These are phyloP conservation scores for Avena eriantha DNA, from an alignment of 176 grass and related monocot species.

Conservation along the genomic window DNA sequence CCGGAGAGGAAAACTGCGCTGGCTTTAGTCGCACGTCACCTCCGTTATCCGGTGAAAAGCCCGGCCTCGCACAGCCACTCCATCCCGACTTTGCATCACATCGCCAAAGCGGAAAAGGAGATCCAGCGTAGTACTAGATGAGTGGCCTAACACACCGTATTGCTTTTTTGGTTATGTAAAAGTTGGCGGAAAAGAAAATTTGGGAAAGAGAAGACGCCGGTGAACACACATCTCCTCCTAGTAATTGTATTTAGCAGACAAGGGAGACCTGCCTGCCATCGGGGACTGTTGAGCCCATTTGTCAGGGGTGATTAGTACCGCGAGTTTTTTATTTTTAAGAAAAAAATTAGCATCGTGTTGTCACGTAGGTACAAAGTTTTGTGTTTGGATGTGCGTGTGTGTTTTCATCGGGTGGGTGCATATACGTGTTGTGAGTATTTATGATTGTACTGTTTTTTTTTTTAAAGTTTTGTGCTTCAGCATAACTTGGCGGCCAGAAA, in stretches of 20 bases:
- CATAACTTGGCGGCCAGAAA: not conserved
- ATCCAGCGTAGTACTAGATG: not conserved
- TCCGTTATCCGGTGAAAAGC: slow-evolving; percentile 47
- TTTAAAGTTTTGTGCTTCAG: not conserved
- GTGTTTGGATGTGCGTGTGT: too few relatives aligned
- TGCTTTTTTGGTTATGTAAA: not conserved
- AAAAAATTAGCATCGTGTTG: not conserved
- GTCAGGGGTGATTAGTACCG: not conserved
- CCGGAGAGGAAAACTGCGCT: not conserved
- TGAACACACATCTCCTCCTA: not conserved
- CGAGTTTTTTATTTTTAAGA: not conserved
- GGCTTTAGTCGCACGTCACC: slow-evolving; percentile 9
- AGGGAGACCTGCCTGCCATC: not conserved
- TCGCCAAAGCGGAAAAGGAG: slow-evolving; percentile 7
- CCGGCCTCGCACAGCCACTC: not conserved
- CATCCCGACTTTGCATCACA: not conserved
- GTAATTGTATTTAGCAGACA: not conserved
- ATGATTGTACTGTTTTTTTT: too few relatives aligned
- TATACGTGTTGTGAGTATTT: too few relatives aligned
- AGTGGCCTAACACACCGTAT: slow-evolving; percentile 16
- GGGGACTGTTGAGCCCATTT: not conserved
- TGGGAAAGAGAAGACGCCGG: not conserved
- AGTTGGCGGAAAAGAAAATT: not conserved
- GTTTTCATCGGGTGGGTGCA: too few relatives aligned
- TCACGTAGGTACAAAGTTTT: not conserved